Base-by-base conservation (phyloP, 2,329 filamentous ascomycete species). In the Microdochium paspali region DNA sequence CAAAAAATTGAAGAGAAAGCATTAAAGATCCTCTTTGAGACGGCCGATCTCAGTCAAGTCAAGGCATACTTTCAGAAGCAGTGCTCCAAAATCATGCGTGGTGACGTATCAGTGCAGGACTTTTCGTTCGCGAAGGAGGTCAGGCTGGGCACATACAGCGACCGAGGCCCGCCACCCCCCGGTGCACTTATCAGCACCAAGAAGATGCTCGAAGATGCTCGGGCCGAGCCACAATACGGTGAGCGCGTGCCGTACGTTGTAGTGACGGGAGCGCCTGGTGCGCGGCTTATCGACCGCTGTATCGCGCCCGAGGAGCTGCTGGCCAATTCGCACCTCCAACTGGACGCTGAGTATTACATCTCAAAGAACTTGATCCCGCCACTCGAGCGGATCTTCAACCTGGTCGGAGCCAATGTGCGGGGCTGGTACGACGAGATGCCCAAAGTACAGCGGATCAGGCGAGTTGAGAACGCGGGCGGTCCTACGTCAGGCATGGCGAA, bases 341-440 rank as follows among this genome's bases (percentile, higher is more conserved):
- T 98, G 18, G 93, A 98, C 59, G 84, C 90, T 0, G 90, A 96
- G 56, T 98, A 98, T 66, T 98, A 98, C 69, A 97, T 98, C 58
- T 81, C 79, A 18, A 97, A 96, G 70, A 97, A 96, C 61, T 62
- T 98, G 9, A 94, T 98, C 45, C 93, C 93, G 5, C 93, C 93
- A 0, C 76, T 98, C 0, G 91, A 97, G 65, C 84, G 93, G 24
- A 96, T 98, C 54, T 96, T 98, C 71, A 95, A 93, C 59, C 82
- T 98, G 2, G 87, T 97, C 2, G 93, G 93, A 6, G 93, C 90
- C 26, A 95, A 93, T 61, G 87, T 97, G 0, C 73, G 87, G 18
- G 77, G 80, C 50, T 98, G 93, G 93, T 97, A 90, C 59, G 89
- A 95, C 53, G 90, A 96, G 66, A 94, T 97, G 89, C 91, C 91